Evolutionary conservation across 1,139 yeast species (phyloP).

Genomic region (Hansenula sp.): DNA sequence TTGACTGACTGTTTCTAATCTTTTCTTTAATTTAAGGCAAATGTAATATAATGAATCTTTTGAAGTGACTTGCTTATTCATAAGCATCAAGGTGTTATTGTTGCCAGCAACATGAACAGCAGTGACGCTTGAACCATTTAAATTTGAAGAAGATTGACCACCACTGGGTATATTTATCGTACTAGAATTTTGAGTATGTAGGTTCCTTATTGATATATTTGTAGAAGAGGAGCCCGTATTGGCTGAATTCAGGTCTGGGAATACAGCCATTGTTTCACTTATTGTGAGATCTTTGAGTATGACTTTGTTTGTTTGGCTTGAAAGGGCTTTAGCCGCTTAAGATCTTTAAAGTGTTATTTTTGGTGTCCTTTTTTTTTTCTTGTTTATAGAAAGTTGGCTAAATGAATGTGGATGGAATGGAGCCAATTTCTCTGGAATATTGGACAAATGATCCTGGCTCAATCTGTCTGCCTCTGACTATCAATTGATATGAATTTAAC

Average conservation of each 20-base stretch:
- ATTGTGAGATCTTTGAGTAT: neutral
- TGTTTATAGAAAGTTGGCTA: too few relatives aligned
- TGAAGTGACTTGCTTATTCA: conserved; percentile 64
- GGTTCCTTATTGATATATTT: neutral
- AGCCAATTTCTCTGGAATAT: too few relatives aligned
- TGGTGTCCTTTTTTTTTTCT: too few relatives aligned
- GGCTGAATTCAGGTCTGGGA: neutral
- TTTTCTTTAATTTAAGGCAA: conserved; percentile 53
- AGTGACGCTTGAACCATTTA: neutral
- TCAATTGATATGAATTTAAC: too few relatives aligned
- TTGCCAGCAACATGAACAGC: conserved; percentile 3
- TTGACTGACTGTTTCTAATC: conserved; percentile 63
- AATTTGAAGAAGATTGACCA: neutral
- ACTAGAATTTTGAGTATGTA: neutral
- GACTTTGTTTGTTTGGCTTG: too few relatives aligned
- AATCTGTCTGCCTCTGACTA: too few relatives aligned
- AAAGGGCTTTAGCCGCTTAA: neutral
- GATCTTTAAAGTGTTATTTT: too few relatives aligned
- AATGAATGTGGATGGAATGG: too few relatives aligned
- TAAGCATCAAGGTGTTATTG: conserved; percentile 33
- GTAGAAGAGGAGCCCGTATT: conserved; percentile 1
- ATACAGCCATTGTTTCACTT: conserved; percentile 1
- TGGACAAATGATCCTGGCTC: too few relatives aligned
- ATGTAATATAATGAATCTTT: conserved; percentile 73
- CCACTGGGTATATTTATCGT: neutral